Base-by-base conservation (phyloP, 768 basidiomycete genomes). In the Galerina marginata region DNA sequence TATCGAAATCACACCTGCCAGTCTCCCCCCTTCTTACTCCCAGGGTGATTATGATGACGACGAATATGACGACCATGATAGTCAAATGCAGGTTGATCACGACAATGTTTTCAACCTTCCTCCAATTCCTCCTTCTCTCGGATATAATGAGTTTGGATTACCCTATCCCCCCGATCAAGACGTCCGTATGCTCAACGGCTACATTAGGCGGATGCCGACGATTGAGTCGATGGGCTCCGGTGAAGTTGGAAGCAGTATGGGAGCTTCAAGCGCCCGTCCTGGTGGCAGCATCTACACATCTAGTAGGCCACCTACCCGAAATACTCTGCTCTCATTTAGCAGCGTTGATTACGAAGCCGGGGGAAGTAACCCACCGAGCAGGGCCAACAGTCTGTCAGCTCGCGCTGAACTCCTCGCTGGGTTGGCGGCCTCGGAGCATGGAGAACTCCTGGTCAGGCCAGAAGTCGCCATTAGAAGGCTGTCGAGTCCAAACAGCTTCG, bases 211-310 rank as follows among this genome's bases (percentile, higher is more conserved):
- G 40, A 91, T 93, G 91, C 87, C 90, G 16, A 92, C 91, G 29
- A 92, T 92, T 61, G 90, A 92, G 70, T 87, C 85, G 44, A 79
- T 92, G 71, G 90, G 89, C 42, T 89, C 87, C 15, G 81, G 83
- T 52, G 91, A 93, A 61, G 60, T 77, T 50, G 73, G 69, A 40
- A 75, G 74, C 60, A 70, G 75, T 49, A 64, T 69, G n/a, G 62
- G 61, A 40, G 61, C 50, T 26, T 57, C 63, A 60, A 67, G 56
- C 54, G 44, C 42, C 37, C 56, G 54, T 59, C 63, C 62, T 60
- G 55, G 58, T 40, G 56, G 71, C 59, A 58, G 61, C 66, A 58
- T 61, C 56, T 53, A 57, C 64, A 69, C 69, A 7, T 58, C 69
- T 1, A 79, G 78, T 59, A 72, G 79, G 12, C 79, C 80, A 40